phyloP scores from a whole-genome alignment of 148 eudicot genomes.

The Rhododendron kiyosumense region DNA sequence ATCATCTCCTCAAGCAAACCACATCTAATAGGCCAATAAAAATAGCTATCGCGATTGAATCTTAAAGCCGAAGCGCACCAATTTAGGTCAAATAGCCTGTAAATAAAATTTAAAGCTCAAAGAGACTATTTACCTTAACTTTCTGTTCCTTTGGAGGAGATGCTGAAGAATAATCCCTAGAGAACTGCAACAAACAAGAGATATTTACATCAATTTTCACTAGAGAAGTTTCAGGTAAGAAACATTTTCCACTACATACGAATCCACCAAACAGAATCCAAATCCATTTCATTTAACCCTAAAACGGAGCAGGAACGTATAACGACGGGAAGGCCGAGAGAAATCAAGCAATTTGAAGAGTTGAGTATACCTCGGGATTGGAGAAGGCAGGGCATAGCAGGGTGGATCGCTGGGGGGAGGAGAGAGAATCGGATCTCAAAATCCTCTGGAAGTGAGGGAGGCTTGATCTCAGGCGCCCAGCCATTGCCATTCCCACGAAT shows the following conservation, averaged over 20 bases:
- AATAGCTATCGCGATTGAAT: neutral
- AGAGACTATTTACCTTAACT: neutral
- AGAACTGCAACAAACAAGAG: neutral
- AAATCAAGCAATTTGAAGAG: neutral
- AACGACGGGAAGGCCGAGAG: too few species aligned
- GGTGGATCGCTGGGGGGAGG: conserved; percentile 35
- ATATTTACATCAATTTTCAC: neutral
- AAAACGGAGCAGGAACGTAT: neutral
- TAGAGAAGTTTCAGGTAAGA: neutral
- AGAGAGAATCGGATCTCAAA: conserved; percentile 31
- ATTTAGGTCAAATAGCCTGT: neutral
- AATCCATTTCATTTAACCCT: neutral
- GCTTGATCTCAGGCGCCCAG: conserved; percentile 62
- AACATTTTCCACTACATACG: neutral
- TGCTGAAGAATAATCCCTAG: neutral
- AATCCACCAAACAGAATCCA: neutral
- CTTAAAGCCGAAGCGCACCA: neutral
- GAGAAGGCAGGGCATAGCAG: conserved; percentile 30
- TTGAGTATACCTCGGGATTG: conserved; percentile 39
- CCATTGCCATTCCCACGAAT: conserved; percentile 46
- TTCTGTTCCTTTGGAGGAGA: neutral
- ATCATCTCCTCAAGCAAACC: neutral
- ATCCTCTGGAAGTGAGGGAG: conserved; percentile 32
- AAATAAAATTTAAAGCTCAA: neutral
- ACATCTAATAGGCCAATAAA: neutral